phyloP scores from a whole-genome alignment of 2,329 filamentous ascomycete genomes.

The Corinectria fuckeliana region DNA sequence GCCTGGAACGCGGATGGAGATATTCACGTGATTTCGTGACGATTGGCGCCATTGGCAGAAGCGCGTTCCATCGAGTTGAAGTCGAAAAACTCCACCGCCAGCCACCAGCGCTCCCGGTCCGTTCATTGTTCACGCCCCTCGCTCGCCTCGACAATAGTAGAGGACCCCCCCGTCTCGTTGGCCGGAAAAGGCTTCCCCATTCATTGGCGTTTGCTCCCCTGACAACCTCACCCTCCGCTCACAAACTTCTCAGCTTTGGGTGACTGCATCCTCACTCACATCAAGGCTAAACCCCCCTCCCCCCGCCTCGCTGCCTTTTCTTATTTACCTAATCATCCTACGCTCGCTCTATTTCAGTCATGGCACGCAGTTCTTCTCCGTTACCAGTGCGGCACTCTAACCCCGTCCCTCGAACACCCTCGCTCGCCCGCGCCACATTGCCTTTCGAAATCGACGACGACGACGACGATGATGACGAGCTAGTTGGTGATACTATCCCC shows the following conservation, averaged over 20 bases:
- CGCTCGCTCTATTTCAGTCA: conserved; percentile 23
- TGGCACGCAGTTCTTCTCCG: conserved; percentile 42
- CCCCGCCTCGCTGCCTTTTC: conserved; percentile 16
- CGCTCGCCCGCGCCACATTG: conserved; percentile 32
- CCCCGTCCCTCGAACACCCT: conserved; percentile 38
- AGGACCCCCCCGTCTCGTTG: background rate
- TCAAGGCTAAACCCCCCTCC: conserved; percentile 6
- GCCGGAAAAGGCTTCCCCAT: background rate
- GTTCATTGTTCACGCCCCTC: conserved; percentile 14
- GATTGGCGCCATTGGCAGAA: conserved; percentile 20
- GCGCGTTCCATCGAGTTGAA: conserved; percentile 22
- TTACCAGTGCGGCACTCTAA: conserved; percentile 41
- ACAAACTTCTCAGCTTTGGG: conserved; percentile 24
- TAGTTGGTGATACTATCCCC: conserved; percentile 53
- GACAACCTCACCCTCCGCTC: conserved; percentile 1
- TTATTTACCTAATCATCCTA: conserved; percentile 2
- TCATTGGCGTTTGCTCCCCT: background rate
- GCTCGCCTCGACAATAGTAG: conserved; percentile 4
- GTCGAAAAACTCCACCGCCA: conserved; percentile 27
- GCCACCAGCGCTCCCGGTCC: conserved; percentile 6
- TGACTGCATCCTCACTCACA: conserved; percentile 14
- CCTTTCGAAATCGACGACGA: conserved; percentile 48
- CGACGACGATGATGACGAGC: conserved; percentile 56
- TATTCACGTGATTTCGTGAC: conserved; percentile 38
- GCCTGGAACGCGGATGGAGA: conserved; percentile 11